These are phyloP conservation scores for Claviceps paspali DNA, from an alignment of 2,329 filamentous ascomycete species.

Conservation along the genomic window DNA sequence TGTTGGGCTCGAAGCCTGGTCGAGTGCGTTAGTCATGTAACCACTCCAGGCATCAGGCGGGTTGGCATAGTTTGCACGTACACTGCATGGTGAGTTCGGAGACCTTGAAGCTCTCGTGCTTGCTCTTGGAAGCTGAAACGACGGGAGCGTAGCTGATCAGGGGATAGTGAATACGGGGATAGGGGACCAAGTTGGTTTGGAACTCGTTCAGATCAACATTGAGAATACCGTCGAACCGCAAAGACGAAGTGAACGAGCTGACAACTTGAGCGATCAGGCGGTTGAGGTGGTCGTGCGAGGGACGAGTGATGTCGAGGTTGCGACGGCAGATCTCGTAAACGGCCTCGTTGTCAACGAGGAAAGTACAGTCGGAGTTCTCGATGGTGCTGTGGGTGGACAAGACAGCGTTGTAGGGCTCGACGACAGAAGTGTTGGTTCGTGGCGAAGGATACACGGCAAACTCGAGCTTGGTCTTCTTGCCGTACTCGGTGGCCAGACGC, in stretches of 20 bases:
- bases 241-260: constrained; percentile 57
- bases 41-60: too few species aligned
- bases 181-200: constrained; percentile 62
- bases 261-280: constrained; percentile 60
- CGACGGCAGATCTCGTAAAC: constrained; percentile 63
- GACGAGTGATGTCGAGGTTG: constrained; percentile 54
- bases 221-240: constrained; percentile 57
- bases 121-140: constrained; percentile 58
- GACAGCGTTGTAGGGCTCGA: constrained; percentile 62
- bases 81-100: constrained; percentile 62
- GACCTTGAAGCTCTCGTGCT: constrained; percentile 79
- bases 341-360: constrained; percentile 61
- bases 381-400: constrained; percentile 62
- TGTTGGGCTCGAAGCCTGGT: constrained; percentile 59
- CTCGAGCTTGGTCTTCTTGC: constrained; percentile 66
- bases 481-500: constrained; percentile 57
- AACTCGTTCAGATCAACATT: constrained; percentile 66
- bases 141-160: constrained; percentile 60
- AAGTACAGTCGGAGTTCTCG: constrained; percentile 67
- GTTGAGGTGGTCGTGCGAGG: constrained; percentile 57
- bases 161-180: constrained; percentile 60
- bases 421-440: constrained; percentile 53
- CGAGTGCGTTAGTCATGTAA: constrained; percentile 12
- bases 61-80: constrained; percentile 23
- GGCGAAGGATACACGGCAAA: constrained; percentile 59